phyloP scores from a whole-genome alignment of 1,139 yeast genomes.

The Saccharomycopsis hybrid region DNA sequence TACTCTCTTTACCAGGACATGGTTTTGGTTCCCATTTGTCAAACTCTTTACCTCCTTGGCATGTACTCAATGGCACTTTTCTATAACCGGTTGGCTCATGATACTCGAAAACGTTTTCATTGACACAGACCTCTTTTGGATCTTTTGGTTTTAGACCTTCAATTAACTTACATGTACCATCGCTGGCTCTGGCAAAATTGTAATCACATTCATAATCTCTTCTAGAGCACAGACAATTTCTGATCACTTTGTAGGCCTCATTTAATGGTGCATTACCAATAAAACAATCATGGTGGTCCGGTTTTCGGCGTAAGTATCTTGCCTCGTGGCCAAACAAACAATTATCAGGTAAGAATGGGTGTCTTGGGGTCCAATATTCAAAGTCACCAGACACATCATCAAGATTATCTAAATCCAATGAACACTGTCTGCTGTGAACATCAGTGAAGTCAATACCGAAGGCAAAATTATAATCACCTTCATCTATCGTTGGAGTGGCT shows the following conservation, averaged over 20 bases:
- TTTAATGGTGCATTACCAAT: slow-evolving; percentile 70
- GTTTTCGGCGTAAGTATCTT: slow-evolving; percentile 64
- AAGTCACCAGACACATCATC: slow-evolving; percentile 53
- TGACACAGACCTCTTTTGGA: slow-evolving; percentile 55
- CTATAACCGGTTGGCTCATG: slow-evolving; percentile 80
- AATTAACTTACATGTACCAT: slow-evolving; percentile 83
- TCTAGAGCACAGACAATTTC: slow-evolving; percentile 80
- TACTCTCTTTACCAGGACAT: slow-evolving; percentile 82
- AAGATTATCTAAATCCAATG: slow-evolving; percentile 52
- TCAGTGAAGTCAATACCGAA: slow-evolving; percentile 65
- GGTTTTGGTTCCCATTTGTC: slow-evolving; percentile 63
- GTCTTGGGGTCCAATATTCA: slow-evolving; percentile 76
- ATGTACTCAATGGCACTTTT: slow-evolving; percentile 65
- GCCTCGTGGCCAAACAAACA: slow-evolving; percentile 92
- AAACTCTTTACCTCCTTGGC: slow-evolving; percentile 62
- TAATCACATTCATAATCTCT: slow-evolving; percentile 93
- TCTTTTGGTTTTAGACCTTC: slow-evolving; percentile 65
- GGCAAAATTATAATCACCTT: slow-evolving; percentile 35
- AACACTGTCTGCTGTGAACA: slow-evolving; percentile 65
- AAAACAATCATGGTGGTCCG: slow-evolving; percentile 60
- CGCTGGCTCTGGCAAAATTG: slow-evolving; percentile 62
- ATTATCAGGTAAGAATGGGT: slow-evolving; percentile 51
- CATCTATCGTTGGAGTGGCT: slow-evolving; percentile 31
- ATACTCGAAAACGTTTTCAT: slow-evolving; percentile 51
- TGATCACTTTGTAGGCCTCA: slow-evolving; percentile 51